Evolutionary conservation across 257 asterid genomes (phyloP), one percentile per base, ranked within the genome.

Genomic region (Scutellaria barbata): DNA sequence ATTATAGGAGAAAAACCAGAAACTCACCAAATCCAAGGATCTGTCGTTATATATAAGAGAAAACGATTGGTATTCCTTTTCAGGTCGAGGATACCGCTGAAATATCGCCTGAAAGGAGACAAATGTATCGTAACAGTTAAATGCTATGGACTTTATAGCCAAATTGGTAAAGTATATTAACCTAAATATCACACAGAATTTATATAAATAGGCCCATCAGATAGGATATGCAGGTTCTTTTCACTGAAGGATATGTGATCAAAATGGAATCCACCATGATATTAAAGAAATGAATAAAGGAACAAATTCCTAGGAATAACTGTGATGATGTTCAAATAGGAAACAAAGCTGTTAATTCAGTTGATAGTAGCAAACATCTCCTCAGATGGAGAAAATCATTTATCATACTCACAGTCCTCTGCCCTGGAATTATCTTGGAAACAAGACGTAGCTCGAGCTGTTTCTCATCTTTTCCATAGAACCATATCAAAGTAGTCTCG

Each of bases 11-110:
- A 72, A 73, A 13, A 77, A 45, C 33, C 45, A 78, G 63, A 79
- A 78, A 82, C 95, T 82, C 77, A 90, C 98, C 98, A 93, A 78
- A 83, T 93, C 98, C 74, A 93, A 82, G 60, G 98, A 88, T 74
- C 96, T 84, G 54, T 90, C 96, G 22, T 71, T 82, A 63, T 87
- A 84, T 80, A 90, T 85, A 39, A 90, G 95, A 63, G 98, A 93
- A 83, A 93, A 89, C 68, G 98, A 93, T 67, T 89, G 96, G 80
- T 93, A 93, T 75, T 93, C 98, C 89, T 93, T 93, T 79, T 93
- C 96, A 45, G 98, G 98, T 16, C 97, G 90, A 75, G 95, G 97
- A 75, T 90, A 89, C 62, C 96, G 86, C 80, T 89, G 95, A 77
- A 93, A 93, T 79, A 89, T 79, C 58, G 94, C 76, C 98, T 93